Base-by-base conservation (phyloP, 108 stramenopile species). In the Asterionellopsis glacialis region DNA sequence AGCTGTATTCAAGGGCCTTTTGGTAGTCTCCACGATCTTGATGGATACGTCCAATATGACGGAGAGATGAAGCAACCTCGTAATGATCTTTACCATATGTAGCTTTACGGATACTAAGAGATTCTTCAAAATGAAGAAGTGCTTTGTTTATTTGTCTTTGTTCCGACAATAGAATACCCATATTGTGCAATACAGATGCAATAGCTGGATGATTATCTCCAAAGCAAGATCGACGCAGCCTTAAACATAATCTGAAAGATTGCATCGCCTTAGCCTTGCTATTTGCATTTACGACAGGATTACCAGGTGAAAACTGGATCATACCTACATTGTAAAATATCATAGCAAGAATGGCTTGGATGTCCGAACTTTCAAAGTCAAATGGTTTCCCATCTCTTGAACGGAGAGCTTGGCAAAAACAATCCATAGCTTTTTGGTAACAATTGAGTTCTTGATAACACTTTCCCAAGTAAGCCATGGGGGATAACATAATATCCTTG, bases 161-260 rank as follows among this genome's bases (percentile, higher is more conserved):
- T 47, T 59, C 45, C 38, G 19, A 22, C 58, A 59, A 47, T 6
- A 59, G 52, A 25, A 54, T 44, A 22, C 52, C 63, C 3, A 64
- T 55, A 24, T 64, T 64, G 28, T 64, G 52, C n/a, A 64, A 51
- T 39, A 51, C 33, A 41, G 47, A 64, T 2, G 63, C 63, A 2
- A 64, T 51, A 42, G 33, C 51, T 22, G 26, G 15, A 13, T 64
- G 51, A 43, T 64, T 25, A 18, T 53, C 27, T 13, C 63, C 63
- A 28, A 64, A 25, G 14, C 14, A 51, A 45, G 15, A 15, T 22
- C 52, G 22, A 2, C 52, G 22, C 22, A 54, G 52, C 15, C 26
- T 22, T 15, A 54, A 9, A 26, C 52, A 54, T n/a, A 54, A 22
- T 27, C 9, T 23, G 25, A 54, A 54, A 15, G 52, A 54, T n/a